Conservation (phyloP, 306 rosid species). For the Vigna unguiculata region DNA sequence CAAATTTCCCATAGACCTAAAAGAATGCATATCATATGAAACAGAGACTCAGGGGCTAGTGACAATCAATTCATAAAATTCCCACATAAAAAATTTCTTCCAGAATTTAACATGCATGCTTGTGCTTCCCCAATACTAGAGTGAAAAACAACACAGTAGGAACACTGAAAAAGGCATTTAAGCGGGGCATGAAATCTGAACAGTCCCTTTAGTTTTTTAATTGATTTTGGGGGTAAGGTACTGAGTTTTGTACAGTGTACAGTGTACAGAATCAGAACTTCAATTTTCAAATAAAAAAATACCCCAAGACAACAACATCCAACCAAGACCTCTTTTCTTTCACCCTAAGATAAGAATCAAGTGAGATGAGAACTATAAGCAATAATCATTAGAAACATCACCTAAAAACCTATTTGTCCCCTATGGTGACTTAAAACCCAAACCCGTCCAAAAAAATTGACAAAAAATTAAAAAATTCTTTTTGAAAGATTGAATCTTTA, state of each 20-base stretch:
- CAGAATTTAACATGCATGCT: neutral
- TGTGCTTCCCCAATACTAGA: constrained; percentile 3
- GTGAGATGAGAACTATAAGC: constrained; percentile 17
- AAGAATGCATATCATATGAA: neutral
- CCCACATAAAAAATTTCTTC: neutral
- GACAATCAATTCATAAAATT: neutral
- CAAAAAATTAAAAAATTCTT: neutral
- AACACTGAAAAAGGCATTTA: constrained; percentile 17
- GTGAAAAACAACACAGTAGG: neutral
- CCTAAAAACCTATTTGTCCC: neutral
- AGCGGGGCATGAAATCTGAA: constrained; percentile 6
- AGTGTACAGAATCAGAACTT: neutral
- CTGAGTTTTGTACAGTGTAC: neutral
- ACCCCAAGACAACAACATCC: neutral
- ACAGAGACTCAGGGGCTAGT: neutral
- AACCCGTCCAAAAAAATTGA: neutral
- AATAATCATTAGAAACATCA: constrained; percentile 10
- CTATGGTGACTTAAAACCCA: neutral
- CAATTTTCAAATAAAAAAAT: constrained; percentile 13
- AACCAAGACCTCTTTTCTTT: neutral
- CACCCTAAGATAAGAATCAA: neutral
- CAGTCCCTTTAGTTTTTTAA: neutral
- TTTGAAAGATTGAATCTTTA: neutral
- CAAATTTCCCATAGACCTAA: neutral
- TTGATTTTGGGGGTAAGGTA: neutral